Evolutionary conservation across 1,139 yeast species (phyloP), one percentile per base, ranked within the genome.

Genomic region (Magnusiomyces sp.): DNA sequence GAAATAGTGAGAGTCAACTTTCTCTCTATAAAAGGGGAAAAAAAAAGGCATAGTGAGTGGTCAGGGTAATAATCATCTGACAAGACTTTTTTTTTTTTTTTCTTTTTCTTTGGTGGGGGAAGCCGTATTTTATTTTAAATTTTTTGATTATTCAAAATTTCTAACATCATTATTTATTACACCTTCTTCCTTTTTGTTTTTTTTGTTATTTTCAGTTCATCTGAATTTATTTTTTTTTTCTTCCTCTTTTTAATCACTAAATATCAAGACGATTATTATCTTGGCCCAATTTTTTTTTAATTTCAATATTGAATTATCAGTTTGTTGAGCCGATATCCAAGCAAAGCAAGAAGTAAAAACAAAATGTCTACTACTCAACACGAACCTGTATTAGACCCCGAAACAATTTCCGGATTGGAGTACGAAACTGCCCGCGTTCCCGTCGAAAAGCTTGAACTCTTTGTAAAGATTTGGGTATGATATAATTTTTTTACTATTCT

Each of bases 361-460:
- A 31, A 13, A 34, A 34, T n/a, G 37, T 14, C 37, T 34, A 34
- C 16, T 5, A 5, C 16, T 34, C 9, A 5, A 9, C 40, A 19
- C 2, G 32, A 32, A 45, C 16, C 10, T 16, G 11, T 23, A 5
- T 23, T 23, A 23, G 29, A 23, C 7, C 29, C 29, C 29, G 29
- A 23, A 23, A 23, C 29, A 23, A 23, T 23, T 7, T 23, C 29
- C 7, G 29, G 29, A 7, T 5, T 23, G 4, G 6, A 23, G 7
- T 7, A 23, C 29, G 29, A 23, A 7, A 23, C 29, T 5, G 4
- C 7, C 7, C 29, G 29, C 4, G 41, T 50, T 34, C 37, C 37
- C 2, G 38, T 47, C 27, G 60, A 58, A 31, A 61, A 60, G 11
- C 38, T 58, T 11, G 49, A 55, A 42, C 36, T 59, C 43, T 53